Evolutionary conservation across 2,329 filamentous ascomycete species (phyloP).

Genomic region (Nigrograna mackinnonii): DNA sequence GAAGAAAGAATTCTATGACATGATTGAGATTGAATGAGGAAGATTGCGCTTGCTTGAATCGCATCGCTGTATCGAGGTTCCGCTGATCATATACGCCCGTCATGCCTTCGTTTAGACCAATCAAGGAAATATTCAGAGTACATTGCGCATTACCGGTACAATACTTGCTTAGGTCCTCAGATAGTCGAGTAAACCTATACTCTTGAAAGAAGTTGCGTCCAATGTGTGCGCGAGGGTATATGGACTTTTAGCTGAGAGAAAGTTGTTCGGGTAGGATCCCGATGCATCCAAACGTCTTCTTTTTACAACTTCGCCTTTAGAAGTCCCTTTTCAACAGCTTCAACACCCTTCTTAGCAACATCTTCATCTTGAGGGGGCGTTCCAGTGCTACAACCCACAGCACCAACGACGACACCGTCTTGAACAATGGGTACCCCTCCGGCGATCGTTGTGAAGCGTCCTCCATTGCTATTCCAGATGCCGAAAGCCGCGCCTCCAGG

Average conservation of each 20-base stretch:
- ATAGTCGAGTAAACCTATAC: too few species aligned
- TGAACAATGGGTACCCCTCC: conserved; percentile 56
- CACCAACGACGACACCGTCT: conserved; percentile 55
- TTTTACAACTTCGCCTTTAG: conserved; percentile 45
- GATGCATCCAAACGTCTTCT: neutral
- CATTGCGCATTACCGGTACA: too few species aligned
- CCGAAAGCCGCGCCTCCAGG: conserved; percentile 58
- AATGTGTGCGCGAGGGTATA: too few species aligned
- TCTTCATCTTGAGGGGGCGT: conserved; percentile 59
- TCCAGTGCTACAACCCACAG: conserved; percentile 59
- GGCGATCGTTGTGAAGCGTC: conserved; percentile 57
- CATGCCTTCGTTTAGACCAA: too few species aligned
- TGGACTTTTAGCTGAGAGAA: neutral
- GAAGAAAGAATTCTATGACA: too few species aligned
- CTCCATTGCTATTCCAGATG: conserved; percentile 56
- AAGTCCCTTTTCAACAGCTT: conserved; percentile 48
- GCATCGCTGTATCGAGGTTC: too few species aligned
- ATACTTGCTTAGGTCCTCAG: too few species aligned
- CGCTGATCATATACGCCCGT: too few species aligned
- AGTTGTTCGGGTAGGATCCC: neutral
- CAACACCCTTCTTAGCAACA: conserved; percentile 56
- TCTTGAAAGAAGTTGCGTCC: too few species aligned
- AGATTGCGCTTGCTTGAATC: too few species aligned
- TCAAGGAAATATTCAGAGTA: too few species aligned
- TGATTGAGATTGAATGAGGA: too few species aligned